Percentiles rank a stretch among this genome's conserved stretches.
Evolutionary conservation across 768 basidiomycete species (phyloP).

Genomic region (Rhodotorula diobovata): DNA sequence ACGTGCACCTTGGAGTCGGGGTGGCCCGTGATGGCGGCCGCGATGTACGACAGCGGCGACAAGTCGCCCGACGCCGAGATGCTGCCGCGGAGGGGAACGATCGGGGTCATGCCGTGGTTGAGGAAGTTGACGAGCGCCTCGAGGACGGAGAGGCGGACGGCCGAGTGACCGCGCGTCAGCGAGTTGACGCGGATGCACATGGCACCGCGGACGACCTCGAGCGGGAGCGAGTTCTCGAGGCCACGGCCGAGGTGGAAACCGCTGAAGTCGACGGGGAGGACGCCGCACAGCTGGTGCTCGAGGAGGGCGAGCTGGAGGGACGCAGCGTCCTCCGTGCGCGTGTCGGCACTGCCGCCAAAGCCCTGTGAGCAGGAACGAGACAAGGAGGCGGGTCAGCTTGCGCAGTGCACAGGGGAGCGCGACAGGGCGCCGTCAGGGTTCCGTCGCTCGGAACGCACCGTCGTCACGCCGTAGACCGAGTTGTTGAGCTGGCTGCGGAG

Average conservation of each 20-base stretch:
- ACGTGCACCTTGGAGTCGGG: conserved; percentile 63
- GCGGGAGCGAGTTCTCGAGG: conserved; percentile 65
- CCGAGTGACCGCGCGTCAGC: conserved; percentile 80
- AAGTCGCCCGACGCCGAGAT: conserved; percentile 68
- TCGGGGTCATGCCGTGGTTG: conserved; percentile 59
- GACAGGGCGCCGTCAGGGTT: too few species aligned
- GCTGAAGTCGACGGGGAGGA: conserved; percentile 49
- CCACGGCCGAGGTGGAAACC: conserved; percentile 46
- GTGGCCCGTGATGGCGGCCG: conserved; percentile 72
- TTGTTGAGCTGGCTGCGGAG: conserved; percentile 53
- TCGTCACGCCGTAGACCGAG: conserved; percentile 78
- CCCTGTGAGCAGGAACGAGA: conserved; percentile 58
- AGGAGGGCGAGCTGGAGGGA: conserved; percentile 61
- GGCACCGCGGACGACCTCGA: conserved; percentile 80
- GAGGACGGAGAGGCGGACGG: conserved; percentile 73
- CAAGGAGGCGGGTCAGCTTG: not conserved
- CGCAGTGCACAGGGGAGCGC: too few species aligned
- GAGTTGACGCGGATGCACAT: conserved; percentile 85
- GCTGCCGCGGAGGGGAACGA: conserved; percentile 76
- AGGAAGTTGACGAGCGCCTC: conserved; percentile 72
- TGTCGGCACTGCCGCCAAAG: conserved; percentile 80
- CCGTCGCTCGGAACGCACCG: conserved; percentile 45
- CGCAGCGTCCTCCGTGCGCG: conserved; percentile 68
- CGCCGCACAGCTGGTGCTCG: conserved; percentile 74
- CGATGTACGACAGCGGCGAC: conserved; percentile 65